Conservation (phyloP, 345 rosid genomes). For the Citropsis articulata region DNA sequence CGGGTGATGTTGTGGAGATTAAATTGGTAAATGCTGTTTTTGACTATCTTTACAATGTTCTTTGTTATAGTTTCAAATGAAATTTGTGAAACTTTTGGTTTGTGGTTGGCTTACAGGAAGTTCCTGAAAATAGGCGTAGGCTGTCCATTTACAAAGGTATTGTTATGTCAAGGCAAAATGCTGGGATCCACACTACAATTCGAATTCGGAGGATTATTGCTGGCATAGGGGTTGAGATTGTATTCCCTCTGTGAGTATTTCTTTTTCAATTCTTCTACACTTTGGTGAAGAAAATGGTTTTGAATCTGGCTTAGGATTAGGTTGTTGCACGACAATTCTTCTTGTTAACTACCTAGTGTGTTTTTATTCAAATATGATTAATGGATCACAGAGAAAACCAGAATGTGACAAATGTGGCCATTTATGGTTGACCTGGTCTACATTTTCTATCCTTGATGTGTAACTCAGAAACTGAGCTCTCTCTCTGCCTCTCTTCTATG, state of each 20-base stretch:
- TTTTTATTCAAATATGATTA: not conserved
- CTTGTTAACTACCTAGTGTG: not conserved
- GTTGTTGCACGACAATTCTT: not conserved
- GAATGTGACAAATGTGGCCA: not conserved
- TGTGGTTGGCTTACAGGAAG: conserved; percentile 52
- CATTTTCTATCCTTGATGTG: not conserved
- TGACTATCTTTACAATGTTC: not conserved
- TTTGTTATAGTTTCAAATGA: not conserved
- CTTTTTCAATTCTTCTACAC: not conserved
- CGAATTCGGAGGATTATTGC: conserved; percentile 83
- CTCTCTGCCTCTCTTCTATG: not conserved
- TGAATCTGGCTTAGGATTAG: not conserved
- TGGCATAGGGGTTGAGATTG: conserved; percentile 76
- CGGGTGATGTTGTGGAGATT: conserved; percentile 79
- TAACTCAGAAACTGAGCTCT: not conserved
- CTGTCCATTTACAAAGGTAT: conserved; percentile 81
- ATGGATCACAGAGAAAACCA: not conserved
- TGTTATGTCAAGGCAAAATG: conserved; percentile 80
- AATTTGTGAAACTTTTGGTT: conserved; percentile 14
- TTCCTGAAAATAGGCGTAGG: conserved; percentile 75
- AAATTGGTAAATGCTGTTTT: conserved; percentile 52
- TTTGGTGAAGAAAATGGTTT: not conserved
- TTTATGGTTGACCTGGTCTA: not conserved
- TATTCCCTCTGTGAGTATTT: conserved; percentile 63
- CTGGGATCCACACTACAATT: conserved; percentile 85